Evolutionary conservation across 768 basidiomycete genomes (phyloP), one percentile per base, ranked within the genome.

Genomic region (Collybia sp.): DNA sequence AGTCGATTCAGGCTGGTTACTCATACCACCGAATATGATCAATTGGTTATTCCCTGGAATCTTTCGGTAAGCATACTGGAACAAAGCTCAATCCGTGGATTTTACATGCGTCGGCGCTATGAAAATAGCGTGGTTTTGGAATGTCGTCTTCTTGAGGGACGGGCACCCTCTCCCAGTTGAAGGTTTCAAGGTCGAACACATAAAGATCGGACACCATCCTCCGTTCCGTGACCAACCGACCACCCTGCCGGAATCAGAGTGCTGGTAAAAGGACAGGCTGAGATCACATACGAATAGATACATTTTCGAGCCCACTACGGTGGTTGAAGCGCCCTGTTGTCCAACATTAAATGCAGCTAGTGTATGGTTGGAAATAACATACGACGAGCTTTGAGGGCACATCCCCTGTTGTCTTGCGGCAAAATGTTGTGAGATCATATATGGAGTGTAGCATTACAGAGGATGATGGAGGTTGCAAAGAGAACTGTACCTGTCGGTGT

Each of bases 21-120:
- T 84, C 93, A 97, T 96, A 10, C 95, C 94, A 15, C 95, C 95
- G 59, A 97, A 97, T 42, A 97, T 74, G 51, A 98, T 83, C 44
- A 99, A 73, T 56, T 91, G 83, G 62, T 88, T 85, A 59, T 88
- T 85, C 93, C 93, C 88, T 87, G 45, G n/a, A 44, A 42, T 51
- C 48, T 47, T 47, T 49, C 19, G 54, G 12, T 43, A 8, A 42
- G 20, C 43, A 31, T 10, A 45, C 30, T 30, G 36, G 15, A 17
- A 16, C 20, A 13, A 9, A 6, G 9, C 19, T 13, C 34, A 12
- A 45, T 16, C 25, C 11, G 6, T 30, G 50, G 40, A 46, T 79
- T 56, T n/a, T 61, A 84, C 88, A 95, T 46, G 83, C 67, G 66
- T 96, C 93, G 11, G 90, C 80, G 50, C 87, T 91, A 66, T 99